Conservation (phyloP, 441 rosid genomes). For the Raphanus hybrid region DNA sequence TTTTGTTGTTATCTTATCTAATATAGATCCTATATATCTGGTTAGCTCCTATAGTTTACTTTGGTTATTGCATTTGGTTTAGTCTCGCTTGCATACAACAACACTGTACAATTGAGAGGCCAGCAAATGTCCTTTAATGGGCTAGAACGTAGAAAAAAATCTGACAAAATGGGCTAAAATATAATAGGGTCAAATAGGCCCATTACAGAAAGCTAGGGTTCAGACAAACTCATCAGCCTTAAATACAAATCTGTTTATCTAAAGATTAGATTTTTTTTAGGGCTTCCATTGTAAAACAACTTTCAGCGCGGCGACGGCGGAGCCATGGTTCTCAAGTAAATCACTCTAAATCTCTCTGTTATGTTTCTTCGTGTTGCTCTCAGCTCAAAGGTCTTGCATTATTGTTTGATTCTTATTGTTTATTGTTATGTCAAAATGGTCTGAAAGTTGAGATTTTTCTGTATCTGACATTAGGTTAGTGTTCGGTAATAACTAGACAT, state of each 20-base stretch:
- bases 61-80: background rate
- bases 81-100: background rate
- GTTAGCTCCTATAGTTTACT: background rate
- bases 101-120: background rate
- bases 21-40: too few relatives aligned
- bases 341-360: constrained; percentile 5
- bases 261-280: constrained; percentile 30
- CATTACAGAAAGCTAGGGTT: constrained; percentile 31
- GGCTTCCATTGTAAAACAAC: constrained; percentile 39
- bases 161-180: background rate
- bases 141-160: background rate
- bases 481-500: background rate
- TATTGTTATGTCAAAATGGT: background rate
- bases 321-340: constrained; percentile 83
- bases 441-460: background rate
- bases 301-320: constrained; percentile 40
- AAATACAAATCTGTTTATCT: constrained; percentile 15
- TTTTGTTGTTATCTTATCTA: too few relatives aligned
- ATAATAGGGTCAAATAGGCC: background rate
- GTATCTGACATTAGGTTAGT: background rate
- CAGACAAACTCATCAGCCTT: constrained; percentile 20
- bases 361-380: background rate
- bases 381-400: background rate
- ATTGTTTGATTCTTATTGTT: background rate
- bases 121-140: background rate